A percentile compares a stretch with the other conserved stretches of the same genome.
Conservation (phyloP, 1,284 basidiomycete genomes). For the Lignosus rhinocerotis region DNA sequence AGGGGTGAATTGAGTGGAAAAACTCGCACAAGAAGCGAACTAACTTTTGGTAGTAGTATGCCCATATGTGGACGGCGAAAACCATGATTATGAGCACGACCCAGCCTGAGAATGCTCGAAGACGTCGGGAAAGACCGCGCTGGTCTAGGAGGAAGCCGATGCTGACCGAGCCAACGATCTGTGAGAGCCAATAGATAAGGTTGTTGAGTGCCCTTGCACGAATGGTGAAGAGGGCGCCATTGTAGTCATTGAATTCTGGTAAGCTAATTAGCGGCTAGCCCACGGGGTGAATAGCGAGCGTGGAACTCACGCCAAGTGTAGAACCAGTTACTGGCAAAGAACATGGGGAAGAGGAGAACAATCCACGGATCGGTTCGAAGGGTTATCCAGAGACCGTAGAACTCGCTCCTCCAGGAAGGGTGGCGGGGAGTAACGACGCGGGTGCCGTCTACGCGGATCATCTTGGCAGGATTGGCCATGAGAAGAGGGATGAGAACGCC, state of each 20-base stretch:
- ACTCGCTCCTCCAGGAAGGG: slow-evolving; percentile 68
- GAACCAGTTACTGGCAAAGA: slow-evolving; percentile 76
- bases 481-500: slow-evolving; percentile 63
- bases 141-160: slow-evolving; percentile 68
- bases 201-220: slow-evolving; percentile 67
- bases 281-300: not conserved
- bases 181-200: slow-evolving; percentile 67
- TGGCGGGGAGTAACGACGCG: slow-evolving; percentile 58
- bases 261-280: not conserved
- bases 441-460: slow-evolving; percentile 75
- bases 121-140: slow-evolving; percentile 50
- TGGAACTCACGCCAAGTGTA: slow-evolving; percentile 66
- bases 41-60: slow-evolving; percentile 69
- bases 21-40: slow-evolving; percentile 15
- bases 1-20: not conserved
- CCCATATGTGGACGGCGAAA: slow-evolving; percentile 68
- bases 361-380: slow-evolving; percentile 53
- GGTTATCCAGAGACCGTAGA: slow-evolving; percentile 51
- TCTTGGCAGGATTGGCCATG: slow-evolving; percentile 68
- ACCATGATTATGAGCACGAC: slow-evolving; percentile 57
- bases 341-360: slow-evolving; percentile 46
- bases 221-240: slow-evolving; percentile 66
- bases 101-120: slow-evolving; percentile 68
- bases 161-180: slow-evolving; percentile 62
- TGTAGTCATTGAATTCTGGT: slow-evolving; percentile 67